Percentiles rank a stretch among this genome's conserved stretches.
Conservation (phyloP, 257 asterid genomes). For the Mentha longifolia region DNA sequence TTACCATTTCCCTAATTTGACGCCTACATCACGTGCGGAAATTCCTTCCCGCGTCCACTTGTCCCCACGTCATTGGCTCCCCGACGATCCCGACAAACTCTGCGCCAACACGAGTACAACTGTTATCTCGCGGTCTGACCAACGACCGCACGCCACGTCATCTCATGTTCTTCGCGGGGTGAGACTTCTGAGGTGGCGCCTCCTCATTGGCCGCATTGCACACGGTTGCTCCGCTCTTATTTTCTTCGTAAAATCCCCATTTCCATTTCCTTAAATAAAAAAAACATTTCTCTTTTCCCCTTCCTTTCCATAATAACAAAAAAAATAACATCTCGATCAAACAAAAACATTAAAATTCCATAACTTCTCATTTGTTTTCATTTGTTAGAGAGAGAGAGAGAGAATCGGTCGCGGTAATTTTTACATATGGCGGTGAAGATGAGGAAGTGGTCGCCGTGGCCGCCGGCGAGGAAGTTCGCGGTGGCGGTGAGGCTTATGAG, state of each 20-base stretch:
- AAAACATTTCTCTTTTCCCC: conserved; percentile 12
- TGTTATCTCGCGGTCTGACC: conserved; percentile 16
- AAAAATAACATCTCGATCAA: not conserved
- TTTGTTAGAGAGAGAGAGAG: not conserved
- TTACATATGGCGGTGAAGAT: conserved; percentile 48
- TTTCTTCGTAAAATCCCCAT: conserved; percentile 34
- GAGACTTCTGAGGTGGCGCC: conserved; percentile 34
- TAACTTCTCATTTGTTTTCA: not conserved
- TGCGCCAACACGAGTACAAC: not conserved
- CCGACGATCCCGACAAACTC: conserved; percentile 22
- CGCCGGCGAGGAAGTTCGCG: conserved; percentile 49
- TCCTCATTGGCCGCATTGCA: conserved; percentile 20
- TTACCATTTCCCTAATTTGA: conserved; percentile 42
- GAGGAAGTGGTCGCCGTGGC: conserved; percentile 58
- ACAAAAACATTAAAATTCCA: not conserved
- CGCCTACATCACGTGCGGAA: conserved; percentile 68
- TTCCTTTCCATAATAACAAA: not conserved
- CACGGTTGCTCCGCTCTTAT: conserved; percentile 14
- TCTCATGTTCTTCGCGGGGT: too few relatives aligned
- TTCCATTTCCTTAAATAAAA: conserved; percentile 10
- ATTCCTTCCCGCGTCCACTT: conserved; percentile 57
- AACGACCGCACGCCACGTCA: conserved; percentile 42
- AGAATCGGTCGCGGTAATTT: not conserved
- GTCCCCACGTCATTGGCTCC: conserved; percentile 31
- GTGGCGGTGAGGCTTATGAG: conserved; percentile 57